These are phyloP conservation scores for Leucocoprinus birnbaumii DNA, from an alignment of 768 basidiomycete genomes.

Conservation along the genomic window DNA sequence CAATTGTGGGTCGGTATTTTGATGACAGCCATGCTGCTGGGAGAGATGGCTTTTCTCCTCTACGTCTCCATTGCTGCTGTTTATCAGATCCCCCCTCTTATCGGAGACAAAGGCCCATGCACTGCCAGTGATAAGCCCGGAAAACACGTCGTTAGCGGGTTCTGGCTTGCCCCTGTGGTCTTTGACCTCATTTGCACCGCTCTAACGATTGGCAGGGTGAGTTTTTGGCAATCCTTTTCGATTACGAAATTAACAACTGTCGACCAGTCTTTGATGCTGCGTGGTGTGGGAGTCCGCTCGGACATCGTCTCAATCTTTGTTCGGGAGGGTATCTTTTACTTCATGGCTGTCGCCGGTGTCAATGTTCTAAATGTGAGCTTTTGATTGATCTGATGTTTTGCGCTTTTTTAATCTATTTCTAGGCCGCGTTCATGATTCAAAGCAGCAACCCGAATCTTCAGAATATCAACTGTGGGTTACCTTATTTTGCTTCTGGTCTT, in stretches of 20 bases:
- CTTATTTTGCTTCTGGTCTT: not conserved
- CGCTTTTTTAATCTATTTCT: not conserved
- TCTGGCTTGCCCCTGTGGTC: constrained; percentile 16
- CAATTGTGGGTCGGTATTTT: constrained; percentile 8
- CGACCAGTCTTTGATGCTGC: constrained; percentile 8
- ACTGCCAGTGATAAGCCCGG: constrained; percentile 16
- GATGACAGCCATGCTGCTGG: constrained; percentile 7
- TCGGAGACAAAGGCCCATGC: constrained; percentile 13
- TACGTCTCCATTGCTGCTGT: constrained; percentile 15
- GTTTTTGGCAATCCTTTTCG: not conserved
- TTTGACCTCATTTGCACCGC: constrained; percentile 16
- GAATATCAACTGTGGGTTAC: constrained; percentile 15
- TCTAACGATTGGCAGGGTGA: constrained; percentile 13
- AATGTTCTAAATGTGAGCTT: constrained; percentile 16
- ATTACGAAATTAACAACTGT: not conserved
- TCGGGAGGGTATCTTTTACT: constrained; percentile 16
- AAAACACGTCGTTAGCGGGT: constrained; percentile 16
- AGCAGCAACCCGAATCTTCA: constrained; percentile 14
- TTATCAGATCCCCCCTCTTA: constrained; percentile 14
- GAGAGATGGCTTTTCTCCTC: constrained; percentile 14
- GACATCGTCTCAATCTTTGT: constrained; percentile 12
- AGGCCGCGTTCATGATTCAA: constrained; percentile 18
- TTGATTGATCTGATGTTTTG: not conserved
- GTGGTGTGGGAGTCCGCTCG: constrained; percentile 2
- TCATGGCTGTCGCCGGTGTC: constrained; percentile 14